Evolutionary conservation across 2,329 filamentous ascomycete species (phyloP), one percentile per base, ranked within the genome.

Genomic region (Stemphylium vesicarium): DNA sequence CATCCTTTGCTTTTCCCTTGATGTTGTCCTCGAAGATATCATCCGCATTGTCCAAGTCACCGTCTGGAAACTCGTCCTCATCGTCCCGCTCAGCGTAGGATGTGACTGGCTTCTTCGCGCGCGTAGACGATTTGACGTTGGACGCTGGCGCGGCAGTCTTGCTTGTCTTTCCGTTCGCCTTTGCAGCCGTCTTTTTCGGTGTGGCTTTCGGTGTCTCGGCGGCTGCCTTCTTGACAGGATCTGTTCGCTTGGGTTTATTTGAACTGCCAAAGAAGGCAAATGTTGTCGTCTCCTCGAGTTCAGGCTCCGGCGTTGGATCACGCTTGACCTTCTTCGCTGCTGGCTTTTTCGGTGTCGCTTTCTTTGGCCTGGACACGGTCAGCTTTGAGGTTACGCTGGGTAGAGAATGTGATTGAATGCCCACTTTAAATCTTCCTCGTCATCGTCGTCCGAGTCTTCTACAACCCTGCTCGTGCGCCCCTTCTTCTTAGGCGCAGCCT

Each of bases 21-120:
- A 83, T 84, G 60, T 91, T 87, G 4, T 89, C 88, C 12, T 88
- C 89, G 74, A 93, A 93, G 16, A 96, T 92, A 65, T 96, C 93
- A 61, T 92, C 89, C n/a, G 85, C 89, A 3, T 77, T 82, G 39
- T 85, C 88, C 39, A 76, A 70, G 42, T 79, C 77, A 44, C 78
- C 70, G 38, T 79, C 73, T 4, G 71, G 65, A 59, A 74, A 75
- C 22, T 74, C 69, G 15, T 91, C 85, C 6, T 84, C 82, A 31
- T 87, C 88, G 48, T 90, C 88, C 16, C 91, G 85, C 62, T 89
- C 60, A 60, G 68, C 57, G 52, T 74, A 71, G 70, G 73, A 63
- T 39, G 75, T 78, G 53, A 77, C 74, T 9, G 66, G 71, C 56
- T 79, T 78, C 71, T 80, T 81, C 45, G 69, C 66, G 46, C 77